A percentile compares a stretch with the other conserved stretches of the same genome.
phyloP scores from a whole-genome alignment of 2,329 filamentous ascomycete genomes.

The Aschersonia sp. region DNA sequence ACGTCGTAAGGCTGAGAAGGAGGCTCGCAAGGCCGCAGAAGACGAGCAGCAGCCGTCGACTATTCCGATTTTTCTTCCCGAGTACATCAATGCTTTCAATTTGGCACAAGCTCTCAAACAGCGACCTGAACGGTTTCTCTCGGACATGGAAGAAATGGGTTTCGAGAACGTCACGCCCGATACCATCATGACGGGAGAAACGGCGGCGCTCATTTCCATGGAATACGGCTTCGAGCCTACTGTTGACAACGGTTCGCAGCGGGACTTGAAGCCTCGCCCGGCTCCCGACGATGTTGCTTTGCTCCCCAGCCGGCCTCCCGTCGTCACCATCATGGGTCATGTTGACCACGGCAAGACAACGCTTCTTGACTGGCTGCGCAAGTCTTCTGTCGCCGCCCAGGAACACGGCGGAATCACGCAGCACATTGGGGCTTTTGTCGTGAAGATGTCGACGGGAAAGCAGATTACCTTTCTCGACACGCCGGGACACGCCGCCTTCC shows the following conservation, averaged over 20 bases:
- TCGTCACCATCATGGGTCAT: constrained; percentile 98
- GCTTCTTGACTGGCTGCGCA: constrained; percentile 81
- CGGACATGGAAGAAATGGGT: constrained; percentile 68
- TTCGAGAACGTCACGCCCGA: constrained; percentile 76
- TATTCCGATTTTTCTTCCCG: constrained; percentile 60
- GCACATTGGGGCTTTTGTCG: constrained; percentile 94
- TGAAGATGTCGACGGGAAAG: constrained; percentile 72
- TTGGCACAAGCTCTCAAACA: constrained; percentile 64
- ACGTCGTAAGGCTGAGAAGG: constrained; percentile 26
- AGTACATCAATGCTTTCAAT: constrained; percentile 81
- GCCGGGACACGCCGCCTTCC: constrained; percentile 86
- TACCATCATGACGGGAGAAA: constrained; percentile 81
- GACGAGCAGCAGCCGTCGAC: constrained; percentile 29
- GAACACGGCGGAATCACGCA: constrained; percentile 97
- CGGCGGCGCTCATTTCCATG: constrained; percentile 74
- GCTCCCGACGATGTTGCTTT: constrained; percentile 50
- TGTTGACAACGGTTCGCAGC: constrained; percentile 47
- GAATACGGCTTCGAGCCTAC: constrained; percentile 88
- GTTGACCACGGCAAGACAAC: constrained; percentile 99
- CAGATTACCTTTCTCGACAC: constrained; percentile 95
- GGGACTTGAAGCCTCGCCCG: constrained; percentile 61
- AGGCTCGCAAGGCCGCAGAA: constrained; percentile 22
- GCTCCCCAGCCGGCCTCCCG: constrained; percentile 67
- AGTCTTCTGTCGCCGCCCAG: constrained; percentile 77
- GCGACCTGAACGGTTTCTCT: constrained; percentile 54